Evolutionary conservation across 768 basidiomycete species (phyloP), one percentile per base, ranked within the genome.

Genomic region (Russula foetens): DNA sequence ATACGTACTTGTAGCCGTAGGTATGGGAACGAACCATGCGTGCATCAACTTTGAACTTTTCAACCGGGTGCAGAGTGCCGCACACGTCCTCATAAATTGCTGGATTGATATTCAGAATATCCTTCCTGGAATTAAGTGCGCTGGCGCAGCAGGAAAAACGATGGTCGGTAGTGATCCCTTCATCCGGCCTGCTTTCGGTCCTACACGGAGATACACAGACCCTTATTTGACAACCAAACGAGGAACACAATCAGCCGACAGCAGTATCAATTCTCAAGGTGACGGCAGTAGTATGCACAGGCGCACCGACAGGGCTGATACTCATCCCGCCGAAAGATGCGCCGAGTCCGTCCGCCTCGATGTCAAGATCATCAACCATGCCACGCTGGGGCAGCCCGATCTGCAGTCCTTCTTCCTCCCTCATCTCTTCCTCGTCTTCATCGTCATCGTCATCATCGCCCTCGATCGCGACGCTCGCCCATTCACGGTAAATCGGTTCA

Each of bases 401-500:
- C 0, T 69, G 71, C 3, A 72, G 70, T 12, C 67, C 73, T 9
- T 69, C 73, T 2, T 70, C 77, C 1, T 76, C 79, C 0, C 81
- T 82, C 0, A 82, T 81, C 0, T 81, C 82, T 0, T 81, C 84
- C 0, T 81, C 81, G 0, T 61, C 58, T 0, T 83, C 84, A 0
- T 87, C 85, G 0, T 87, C 86, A 0, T 85, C 86, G 0, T 86
- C 87, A 0, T 84, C 86, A 7, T 85, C 86, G 19, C 84, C 82
- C 8, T 75, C 79, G 24, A 82, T 77, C 4, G 90, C 86, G 4
- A 96, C 93, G 33, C 83, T 76, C 19, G 84, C 77, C 96, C 96
- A 99, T 62, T 95, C 91, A 47, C 94, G 79, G 68, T 98, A 99
- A 28, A 97, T 81, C 9, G 77, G 78, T 55, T 91, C 84, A 56